Conservation (phyloP, 306 rosid species). For the Cucumis melo region DNA sequence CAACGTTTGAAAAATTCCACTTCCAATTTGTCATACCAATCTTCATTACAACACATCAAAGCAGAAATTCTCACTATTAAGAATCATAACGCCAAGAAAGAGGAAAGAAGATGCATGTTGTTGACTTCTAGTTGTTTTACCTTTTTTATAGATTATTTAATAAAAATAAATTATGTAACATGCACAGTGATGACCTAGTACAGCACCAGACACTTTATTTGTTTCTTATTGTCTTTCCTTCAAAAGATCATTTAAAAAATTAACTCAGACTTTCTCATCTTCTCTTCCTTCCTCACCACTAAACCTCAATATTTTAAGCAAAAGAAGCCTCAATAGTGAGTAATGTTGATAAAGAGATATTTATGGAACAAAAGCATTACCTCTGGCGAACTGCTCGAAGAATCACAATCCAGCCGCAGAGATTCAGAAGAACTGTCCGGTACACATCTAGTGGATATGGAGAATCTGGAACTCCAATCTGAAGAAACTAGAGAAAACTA, state of each 20-base stretch:
- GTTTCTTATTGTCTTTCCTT: neutral
- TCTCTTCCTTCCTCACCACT: neutral
- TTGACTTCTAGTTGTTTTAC: neutral
- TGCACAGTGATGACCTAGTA: neutral
- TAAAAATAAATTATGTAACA: neutral
- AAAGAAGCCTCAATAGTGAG: neutral
- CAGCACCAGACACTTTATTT: neutral
- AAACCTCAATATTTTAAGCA: neutral
- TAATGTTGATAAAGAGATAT: neutral
- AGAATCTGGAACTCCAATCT: constrained; percentile 12
- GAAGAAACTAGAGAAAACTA: neutral
- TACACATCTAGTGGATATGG: constrained; percentile 18
- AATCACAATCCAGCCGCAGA: constrained; percentile 20
- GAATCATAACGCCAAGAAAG: neutral
- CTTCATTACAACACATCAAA: neutral
- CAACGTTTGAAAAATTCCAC: neutral
- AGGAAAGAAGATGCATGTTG: neutral
- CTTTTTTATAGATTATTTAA: neutral
- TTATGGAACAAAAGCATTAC: constrained; percentile 8
- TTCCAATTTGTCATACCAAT: neutral
- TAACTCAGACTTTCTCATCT: neutral
- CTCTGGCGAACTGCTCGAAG: constrained; percentile 17
- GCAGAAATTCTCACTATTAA: neutral
- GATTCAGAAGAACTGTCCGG: constrained; percentile 15
- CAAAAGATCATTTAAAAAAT: neutral